Evolutionary conservation across 257 asterid genomes (phyloP).

Genomic region (Eucommia ulmoides): DNA sequence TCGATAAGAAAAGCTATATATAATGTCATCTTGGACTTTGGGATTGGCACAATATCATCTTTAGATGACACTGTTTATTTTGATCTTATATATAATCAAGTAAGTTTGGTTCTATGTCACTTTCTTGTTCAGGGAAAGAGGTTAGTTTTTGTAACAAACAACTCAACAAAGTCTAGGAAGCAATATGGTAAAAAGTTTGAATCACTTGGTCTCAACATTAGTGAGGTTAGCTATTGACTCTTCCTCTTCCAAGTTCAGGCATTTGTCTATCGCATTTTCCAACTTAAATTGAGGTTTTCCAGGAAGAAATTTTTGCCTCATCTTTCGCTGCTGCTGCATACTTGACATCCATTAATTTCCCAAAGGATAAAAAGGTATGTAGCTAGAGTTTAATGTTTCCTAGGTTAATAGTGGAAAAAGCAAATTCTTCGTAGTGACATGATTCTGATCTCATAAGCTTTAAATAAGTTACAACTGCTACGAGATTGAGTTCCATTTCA

Average conservation of each 20-base stretch:
- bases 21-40: no score
- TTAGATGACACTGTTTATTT: no score
- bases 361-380: constrained; percentile 87
- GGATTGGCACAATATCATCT: no score
- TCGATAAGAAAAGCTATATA: no score
- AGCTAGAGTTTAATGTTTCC: background rate
- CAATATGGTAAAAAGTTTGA: constrained; percentile 95
- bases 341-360: constrained; percentile 85
- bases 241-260: constrained; percentile 3
- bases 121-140: constrained; percentile 68
- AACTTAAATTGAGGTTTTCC: constrained; percentile 17
- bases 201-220: constrained; percentile 80
- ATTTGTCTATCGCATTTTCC: constrained; percentile 4
- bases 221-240: constrained; percentile 41
- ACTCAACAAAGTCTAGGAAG: constrained; percentile 94
- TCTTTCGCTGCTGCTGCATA: constrained; percentile 99
- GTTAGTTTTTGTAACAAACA: constrained; percentile 94
- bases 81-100: no score
- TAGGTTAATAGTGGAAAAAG: background rate
- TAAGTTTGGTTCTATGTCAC: no score
- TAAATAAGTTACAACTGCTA: no score
- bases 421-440: no score
- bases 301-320: constrained; percentile 99
- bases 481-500: no score
- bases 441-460: no score